Percentiles rank a stretch among this genome's conserved stretches.
Conservation (phyloP, 2,329 filamentous ascomycete species). For the Elsinoe perseae region DNA sequence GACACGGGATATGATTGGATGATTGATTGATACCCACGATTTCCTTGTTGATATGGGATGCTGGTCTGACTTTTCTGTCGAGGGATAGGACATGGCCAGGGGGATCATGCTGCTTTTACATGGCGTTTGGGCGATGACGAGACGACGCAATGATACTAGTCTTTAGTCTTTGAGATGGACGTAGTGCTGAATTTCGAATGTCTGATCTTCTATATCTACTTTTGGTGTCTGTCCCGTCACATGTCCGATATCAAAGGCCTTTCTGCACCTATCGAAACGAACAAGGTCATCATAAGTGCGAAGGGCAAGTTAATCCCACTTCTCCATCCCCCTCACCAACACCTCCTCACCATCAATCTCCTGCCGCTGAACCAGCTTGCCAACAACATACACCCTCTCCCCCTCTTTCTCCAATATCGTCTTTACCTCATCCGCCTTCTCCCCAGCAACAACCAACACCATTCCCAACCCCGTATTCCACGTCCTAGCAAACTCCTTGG, state of each 20-base stretch:
- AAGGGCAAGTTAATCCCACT: conserved; percentile 37
- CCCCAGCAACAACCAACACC: conserved; percentile 70
- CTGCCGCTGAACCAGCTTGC: conserved; percentile 55
- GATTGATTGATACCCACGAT: conserved; percentile 15
- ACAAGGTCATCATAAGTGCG: not conserved
- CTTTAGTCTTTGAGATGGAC: not conserved
- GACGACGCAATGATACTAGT: conserved; percentile 4
- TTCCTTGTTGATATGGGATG: conserved; percentile 8
- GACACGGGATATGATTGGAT: conserved; percentile 13
- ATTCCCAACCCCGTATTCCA: conserved; percentile 96
- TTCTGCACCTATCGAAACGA: too few species aligned
- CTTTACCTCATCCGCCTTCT: conserved; percentile 54
- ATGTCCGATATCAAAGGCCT: not conserved
- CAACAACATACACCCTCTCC: conserved; percentile 71
- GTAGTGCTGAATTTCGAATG: not conserved
- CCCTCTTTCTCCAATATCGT: conserved; percentile 56
- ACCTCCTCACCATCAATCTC: conserved; percentile 46
- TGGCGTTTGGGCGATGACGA: conserved; percentile 5
- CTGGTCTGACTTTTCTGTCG: not conserved
- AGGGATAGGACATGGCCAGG: too few species aligned
- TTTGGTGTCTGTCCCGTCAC: not conserved
- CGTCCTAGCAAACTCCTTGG: conserved; percentile 76
- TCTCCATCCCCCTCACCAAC: conserved; percentile 53
- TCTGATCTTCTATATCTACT: conserved; percentile 6
- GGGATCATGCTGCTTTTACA: not conserved